Conservation (phyloP, 306 rosid genomes). For the Echinosophora koreensis region DNA sequence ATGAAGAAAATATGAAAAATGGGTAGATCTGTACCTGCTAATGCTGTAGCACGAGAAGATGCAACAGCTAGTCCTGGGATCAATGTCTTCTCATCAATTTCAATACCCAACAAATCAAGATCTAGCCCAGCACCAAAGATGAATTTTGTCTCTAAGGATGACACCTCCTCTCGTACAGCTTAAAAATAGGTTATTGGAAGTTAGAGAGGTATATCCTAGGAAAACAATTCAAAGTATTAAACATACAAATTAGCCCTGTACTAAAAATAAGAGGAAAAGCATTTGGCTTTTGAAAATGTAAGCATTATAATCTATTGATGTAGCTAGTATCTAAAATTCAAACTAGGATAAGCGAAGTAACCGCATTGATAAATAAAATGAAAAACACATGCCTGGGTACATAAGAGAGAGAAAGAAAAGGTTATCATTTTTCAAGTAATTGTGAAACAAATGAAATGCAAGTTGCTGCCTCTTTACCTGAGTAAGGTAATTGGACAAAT, state of each 20-base stretch:
- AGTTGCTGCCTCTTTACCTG: conserved; percentile 63
- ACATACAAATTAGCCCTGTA: not conserved
- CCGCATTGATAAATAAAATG: conserved; percentile 16
- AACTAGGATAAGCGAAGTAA: conserved; percentile 19
- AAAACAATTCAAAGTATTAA: conserved; percentile 25
- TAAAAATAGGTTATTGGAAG: conserved; percentile 44
- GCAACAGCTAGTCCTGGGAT: conserved; percentile 93
- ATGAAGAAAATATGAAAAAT: conserved; percentile 37
- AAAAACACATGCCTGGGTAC: not conserved
- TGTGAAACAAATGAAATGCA: conserved; percentile 21
- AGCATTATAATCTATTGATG: conserved; percentile 13
- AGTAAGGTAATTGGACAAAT: conserved; percentile 89
- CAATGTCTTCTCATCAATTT: conserved; percentile 81
- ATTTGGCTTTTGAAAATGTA: not conserved
- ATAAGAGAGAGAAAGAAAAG: not conserved
- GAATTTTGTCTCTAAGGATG: conserved; percentile 58
- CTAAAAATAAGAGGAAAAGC: not conserved
- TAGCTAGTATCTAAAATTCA: not conserved
- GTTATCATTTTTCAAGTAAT: conserved; percentile 8
- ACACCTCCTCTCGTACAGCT: conserved; percentile 86
- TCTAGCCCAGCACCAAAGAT: conserved; percentile 87
- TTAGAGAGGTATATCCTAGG: conserved; percentile 32
- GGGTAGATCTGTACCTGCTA: conserved; percentile 66
- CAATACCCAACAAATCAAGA: conserved; percentile 90
- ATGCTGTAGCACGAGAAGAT: conserved; percentile 79